Percentiles rank a stretch among this genome's conserved stretches.
These are phyloP conservation scores for Aeschynomene evenia DNA, from an alignment of 306 rosid species.

Conservation along the genomic window DNA sequence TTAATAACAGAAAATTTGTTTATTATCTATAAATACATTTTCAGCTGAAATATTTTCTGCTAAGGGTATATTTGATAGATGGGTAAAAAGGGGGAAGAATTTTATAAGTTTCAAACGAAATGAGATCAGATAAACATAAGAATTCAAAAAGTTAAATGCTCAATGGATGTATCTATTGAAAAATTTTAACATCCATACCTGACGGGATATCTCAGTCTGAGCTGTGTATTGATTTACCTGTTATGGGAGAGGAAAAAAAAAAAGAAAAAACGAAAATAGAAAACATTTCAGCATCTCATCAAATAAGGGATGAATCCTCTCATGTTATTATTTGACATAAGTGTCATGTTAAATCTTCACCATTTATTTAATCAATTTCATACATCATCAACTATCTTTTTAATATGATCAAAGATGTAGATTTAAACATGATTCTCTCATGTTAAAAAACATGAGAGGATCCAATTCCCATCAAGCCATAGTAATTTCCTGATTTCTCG, in stretches of 20 bases:
- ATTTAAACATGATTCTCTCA: too few species aligned
- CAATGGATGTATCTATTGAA: conserved; percentile 9
- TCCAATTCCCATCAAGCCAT: too few species aligned
- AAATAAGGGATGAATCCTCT: too few species aligned
- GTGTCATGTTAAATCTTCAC: too few species aligned
- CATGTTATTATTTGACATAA: too few species aligned
- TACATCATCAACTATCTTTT: too few species aligned
- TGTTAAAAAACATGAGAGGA: too few species aligned
- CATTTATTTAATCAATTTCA: too few species aligned
- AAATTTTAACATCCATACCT: conserved; percentile 52
- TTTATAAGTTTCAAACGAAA: background rate
- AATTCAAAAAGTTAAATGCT: background rate
- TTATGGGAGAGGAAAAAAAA: too few species aligned
- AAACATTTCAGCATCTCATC: conserved; percentile 22
- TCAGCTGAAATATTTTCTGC: conserved; percentile 1
- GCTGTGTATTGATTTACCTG: conserved; percentile 80
- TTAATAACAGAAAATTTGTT: background rate
- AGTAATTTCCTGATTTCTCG: conserved; percentile 15
- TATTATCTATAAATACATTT: background rate
- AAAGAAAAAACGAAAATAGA: background rate
- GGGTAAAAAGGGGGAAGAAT: too few species aligned
- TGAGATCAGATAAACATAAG: conserved; percentile 9
- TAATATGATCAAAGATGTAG: too few species aligned
- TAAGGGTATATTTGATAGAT: background rate
- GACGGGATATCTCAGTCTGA: conserved; percentile 81